Evolutionary conservation across 1,284 basidiomycete species (phyloP).

Genomic region (Hypsizygus ulmarius): DNA sequence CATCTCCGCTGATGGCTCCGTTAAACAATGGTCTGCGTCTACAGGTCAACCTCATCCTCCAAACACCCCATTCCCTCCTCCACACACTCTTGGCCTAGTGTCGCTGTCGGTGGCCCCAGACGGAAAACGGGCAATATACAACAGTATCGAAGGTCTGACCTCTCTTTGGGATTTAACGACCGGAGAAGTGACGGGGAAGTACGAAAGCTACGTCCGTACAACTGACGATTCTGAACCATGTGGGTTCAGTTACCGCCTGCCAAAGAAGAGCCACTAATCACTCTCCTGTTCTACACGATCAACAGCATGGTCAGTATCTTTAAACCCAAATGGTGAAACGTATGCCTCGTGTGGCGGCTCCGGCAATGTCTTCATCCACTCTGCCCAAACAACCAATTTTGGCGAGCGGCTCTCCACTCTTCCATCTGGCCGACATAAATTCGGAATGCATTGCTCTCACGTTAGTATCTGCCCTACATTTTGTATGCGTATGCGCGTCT

Average conservation of each 20-base stretch:
- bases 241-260: conserved; percentile 37
- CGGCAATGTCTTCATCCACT: conserved; percentile 69
- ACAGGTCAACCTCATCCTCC: conserved; percentile 64
- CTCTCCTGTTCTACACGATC: background rate
- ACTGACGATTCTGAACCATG: conserved; percentile 63
- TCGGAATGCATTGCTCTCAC: conserved; percentile 77
- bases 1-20: conserved; percentile 71
- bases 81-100: conserved; percentile 74
- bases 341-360: conserved; percentile 80
- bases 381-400: conserved; percentile 57
- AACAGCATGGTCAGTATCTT: conserved; percentile 76
- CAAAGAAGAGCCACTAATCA: background rate
- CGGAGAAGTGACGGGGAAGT: conserved; percentile 56
- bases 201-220: conserved; percentile 68
- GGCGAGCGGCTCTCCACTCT: conserved; percentile 57
- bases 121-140: conserved; percentile 66
- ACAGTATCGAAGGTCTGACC: conserved; percentile 80
- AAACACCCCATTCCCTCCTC: conserved; percentile 42
- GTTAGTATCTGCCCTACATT: conserved; percentile 44
- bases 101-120: conserved; percentile 66
- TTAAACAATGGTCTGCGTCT: conserved; percentile 66
- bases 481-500: background rate
- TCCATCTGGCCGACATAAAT: conserved; percentile 72
- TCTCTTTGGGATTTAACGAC: conserved; percentile 65
- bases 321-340: conserved; percentile 68